Evolutionary conservation across 2,329 filamentous ascomycete species (phyloP).

Genomic region (Verticillium zaregamsianum): DNA sequence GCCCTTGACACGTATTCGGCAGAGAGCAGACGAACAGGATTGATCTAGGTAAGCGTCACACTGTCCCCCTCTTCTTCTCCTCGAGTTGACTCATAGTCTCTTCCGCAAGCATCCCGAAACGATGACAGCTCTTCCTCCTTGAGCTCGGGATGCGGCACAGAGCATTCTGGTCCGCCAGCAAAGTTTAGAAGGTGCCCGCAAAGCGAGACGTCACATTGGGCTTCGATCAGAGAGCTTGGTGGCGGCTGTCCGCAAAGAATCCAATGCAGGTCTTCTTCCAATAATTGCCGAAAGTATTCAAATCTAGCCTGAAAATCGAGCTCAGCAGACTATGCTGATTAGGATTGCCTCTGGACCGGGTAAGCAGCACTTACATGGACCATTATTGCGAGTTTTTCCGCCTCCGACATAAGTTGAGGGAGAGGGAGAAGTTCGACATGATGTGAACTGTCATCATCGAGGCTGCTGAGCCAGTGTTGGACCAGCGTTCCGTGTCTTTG

Average conservation of each 20-base stretch:
- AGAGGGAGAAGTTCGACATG: neutral
- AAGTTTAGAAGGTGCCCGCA: neutral
- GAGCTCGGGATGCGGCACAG: neutral
- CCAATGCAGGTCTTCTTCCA: neutral
- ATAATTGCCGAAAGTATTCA: neutral
- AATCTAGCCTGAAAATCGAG: neutral
- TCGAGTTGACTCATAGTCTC: neutral
- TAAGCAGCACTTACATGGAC: neutral
- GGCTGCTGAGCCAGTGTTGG: neutral
- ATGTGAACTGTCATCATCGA: neutral
- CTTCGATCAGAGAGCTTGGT: neutral
- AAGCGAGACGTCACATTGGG: neutral
- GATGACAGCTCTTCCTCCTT: neutral
- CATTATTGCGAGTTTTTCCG: neutral
- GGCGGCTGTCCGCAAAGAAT: neutral
- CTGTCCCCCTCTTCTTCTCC: too few relatives aligned
- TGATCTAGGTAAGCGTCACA: neutral
- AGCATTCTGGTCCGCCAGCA: neutral
- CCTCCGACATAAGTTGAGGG: neutral
- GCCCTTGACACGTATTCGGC: too few relatives aligned
- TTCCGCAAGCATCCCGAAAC: neutral
- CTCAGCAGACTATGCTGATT: neutral
- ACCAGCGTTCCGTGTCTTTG: too few relatives aligned
- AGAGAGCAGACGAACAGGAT: neutral
- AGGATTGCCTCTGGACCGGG: neutral